Conservation (phyloP, 2,329 filamentous ascomycete genomes). For the Pseudocercospora fijiensis region DNA sequence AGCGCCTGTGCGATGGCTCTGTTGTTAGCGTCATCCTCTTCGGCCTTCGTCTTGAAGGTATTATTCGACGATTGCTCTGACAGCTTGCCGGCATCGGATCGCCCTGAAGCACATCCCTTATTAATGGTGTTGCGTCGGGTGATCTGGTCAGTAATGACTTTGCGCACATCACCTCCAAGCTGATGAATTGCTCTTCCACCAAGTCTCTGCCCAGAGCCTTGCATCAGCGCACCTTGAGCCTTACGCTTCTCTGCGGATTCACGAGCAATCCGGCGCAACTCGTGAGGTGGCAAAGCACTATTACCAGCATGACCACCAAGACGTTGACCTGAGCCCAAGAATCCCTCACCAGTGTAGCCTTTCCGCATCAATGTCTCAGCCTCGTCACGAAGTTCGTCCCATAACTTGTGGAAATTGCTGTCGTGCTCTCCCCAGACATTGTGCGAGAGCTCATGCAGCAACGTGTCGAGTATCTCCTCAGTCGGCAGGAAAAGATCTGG, state of each 20-base stretch:
- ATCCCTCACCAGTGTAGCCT: slow-evolving; percentile 88
- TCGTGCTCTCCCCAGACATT: slow-evolving; percentile 83
- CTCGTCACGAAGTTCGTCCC: slow-evolving; percentile 87
- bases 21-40: slow-evolving; percentile 87
- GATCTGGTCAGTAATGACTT: slow-evolving; percentile 69
- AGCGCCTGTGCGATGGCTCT: slow-evolving; percentile 80
- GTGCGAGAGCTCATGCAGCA: slow-evolving; percentile 93
- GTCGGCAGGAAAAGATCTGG: slow-evolving; percentile 73
- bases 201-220: slow-evolving; percentile 68
- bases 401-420: slow-evolving; percentile 75
- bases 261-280: slow-evolving; percentile 72
- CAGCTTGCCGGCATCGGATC: slow-evolving; percentile 65
- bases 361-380: slow-evolving; percentile 72
- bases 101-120: slow-evolving; percentile 73
- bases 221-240: slow-evolving; percentile 44
- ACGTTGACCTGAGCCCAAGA: slow-evolving; percentile 70
- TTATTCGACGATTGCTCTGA: slow-evolving; percentile 65
- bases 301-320: slow-evolving; percentile 60
- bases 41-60: slow-evolving; percentile 78
- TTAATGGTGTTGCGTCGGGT: slow-evolving; percentile 64
- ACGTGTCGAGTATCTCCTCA: slow-evolving; percentile 80
- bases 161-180: slow-evolving; percentile 67
- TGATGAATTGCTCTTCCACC: slow-evolving; percentile 59
- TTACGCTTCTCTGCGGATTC: slow-evolving; percentile 66
- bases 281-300: slow-evolving; percentile 64